Base-by-base conservation (phyloP, 2,329 filamentous ascomycete species). In the Tolypocladium ovalisporum region DNA sequence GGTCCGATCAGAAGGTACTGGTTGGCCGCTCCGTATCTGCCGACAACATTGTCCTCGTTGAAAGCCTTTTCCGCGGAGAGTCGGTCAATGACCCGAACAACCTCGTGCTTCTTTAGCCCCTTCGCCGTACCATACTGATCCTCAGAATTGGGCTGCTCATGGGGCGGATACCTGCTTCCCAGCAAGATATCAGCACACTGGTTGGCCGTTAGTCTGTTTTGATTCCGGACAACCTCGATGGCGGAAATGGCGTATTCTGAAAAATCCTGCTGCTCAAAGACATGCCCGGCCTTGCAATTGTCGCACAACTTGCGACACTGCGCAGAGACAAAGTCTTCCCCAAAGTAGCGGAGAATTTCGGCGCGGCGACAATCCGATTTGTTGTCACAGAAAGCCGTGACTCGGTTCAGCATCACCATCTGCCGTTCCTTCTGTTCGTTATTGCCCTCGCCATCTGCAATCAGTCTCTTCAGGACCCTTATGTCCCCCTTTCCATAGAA, bases 271-370 rank as follows among this genome's bases (percentile, higher is more conserved):
- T 81, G 77, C 64, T 91, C 85, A 65, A 90, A 94, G 4, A 80
- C 79, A 52, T 82, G 77, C 29, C 83, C 84, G 3, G 86, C 89
- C 62, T 80, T 84, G 77, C 94, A 99, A 68, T 96, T 97, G 75
- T 99, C 95, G 71, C 94, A 99, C 1, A 80, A 81, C 54, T 81
- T 78, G 54, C 84, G 77, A 72, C 94, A 99, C 55, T 89, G 80
- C 15, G 83, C 80, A 40, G 79, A 77, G 55, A 82, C 75, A 68
- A 97, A 99, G 1, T 79, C 78, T 71, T 99, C 95, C 58, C 88
- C 91, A 75, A 99, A 99, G 71, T 99, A 99, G n/a, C 83, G 83
- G 37, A 99, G 82, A 19, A 99, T 87, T 70, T 96, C 89, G 1
- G 88, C 87, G 59, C 94, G 82, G 61, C 94, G 86, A 69, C 94